Evolutionary conservation across 2,329 filamentous ascomycete genomes (phyloP).

Genomic region (Apiospora arundinis): DNA sequence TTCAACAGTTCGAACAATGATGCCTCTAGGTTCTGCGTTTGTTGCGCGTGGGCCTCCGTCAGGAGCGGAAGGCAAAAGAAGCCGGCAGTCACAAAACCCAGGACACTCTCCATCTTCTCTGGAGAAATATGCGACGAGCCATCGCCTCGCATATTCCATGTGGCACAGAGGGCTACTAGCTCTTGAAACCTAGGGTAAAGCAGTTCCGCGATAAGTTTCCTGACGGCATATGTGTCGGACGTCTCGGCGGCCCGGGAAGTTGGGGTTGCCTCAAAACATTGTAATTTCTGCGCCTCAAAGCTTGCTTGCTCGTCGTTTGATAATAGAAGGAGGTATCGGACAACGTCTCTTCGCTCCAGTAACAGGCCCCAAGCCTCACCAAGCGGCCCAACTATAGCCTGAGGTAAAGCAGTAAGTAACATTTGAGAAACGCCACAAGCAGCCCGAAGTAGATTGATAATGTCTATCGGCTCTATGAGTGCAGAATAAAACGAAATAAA

Average conservation of each 20-base stretch:
- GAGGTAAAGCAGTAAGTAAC: conserved; percentile 37
- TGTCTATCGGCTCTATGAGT: conserved; percentile 68
- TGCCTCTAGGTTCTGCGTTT: conserved; percentile 56
- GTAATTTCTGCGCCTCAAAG: conserved; percentile 8
- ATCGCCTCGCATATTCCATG: conserved; percentile 54
- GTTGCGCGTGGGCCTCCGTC: conserved; percentile 52
- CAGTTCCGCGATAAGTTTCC: conserved; percentile 60
- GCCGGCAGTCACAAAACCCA: conserved; percentile 54
- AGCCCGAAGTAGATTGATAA: conserved; percentile 72
- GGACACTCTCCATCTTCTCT: conserved; percentile 59
- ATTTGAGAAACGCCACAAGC: conserved; percentile 64
- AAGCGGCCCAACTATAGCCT: conserved; percentile 54
- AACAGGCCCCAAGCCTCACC: conserved; percentile 55
- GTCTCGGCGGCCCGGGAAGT: conserved; percentile 40
- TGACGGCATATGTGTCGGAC: conserved; percentile 50
- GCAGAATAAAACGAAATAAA: conserved; percentile 70
- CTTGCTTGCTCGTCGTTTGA: conserved; percentile 38
- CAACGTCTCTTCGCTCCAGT: conserved; percentile 49
- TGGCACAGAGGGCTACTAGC: conserved; percentile 51
- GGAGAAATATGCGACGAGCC: conserved; percentile 56
- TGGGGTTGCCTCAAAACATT: conserved; percentile 14
- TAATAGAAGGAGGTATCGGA: conserved; percentile 63
- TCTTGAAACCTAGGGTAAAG: conserved; percentile 60
- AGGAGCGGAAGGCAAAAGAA: conserved; percentile 56
- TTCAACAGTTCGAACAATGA: conserved; percentile 49